Conservation (phyloP, 352 stramenopile species). For the Globisporangium iwayamae region DNA sequence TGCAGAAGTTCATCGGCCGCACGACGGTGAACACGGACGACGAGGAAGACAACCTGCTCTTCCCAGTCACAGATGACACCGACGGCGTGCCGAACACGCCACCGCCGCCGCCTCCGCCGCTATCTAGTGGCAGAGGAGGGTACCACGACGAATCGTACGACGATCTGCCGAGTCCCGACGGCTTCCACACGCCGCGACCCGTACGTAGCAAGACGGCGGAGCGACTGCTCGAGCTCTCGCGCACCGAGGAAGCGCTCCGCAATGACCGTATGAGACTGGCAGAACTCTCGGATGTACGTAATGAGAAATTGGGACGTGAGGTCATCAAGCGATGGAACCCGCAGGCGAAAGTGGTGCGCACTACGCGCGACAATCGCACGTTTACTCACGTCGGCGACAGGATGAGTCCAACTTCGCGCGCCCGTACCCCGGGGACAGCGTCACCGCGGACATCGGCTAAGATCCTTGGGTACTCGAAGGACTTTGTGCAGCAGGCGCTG, state of each 20-base stretch:
- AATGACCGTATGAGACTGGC: conserved; percentile 74
- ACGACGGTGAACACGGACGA: conserved; percentile 11
- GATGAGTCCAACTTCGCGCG: conserved; percentile 27
- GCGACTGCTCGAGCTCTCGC: conserved; percentile 45
- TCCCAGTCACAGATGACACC: conserved; percentile 10
- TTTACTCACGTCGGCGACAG: conserved; percentile 18
- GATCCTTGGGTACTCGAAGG: conserved; percentile 63
- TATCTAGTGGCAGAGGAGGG: conserved; percentile 1
- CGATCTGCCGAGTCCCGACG: conserved; percentile 15
- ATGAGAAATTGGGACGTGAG: conserved; percentile 34
- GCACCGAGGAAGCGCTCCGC: conserved; percentile 35
- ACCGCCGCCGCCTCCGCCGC: conserved; percentile 8
- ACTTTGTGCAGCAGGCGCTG: conserved; percentile 70
- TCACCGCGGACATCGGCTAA: conserved; percentile 47
- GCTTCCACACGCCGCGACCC: conserved; percentile 34
- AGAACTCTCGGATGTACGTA: conserved; percentile 71
- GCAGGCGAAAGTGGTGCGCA: conserved; percentile 26
- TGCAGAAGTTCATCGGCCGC: conserved; percentile 47
- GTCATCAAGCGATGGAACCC: conserved; percentile 46
- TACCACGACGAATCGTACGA: conserved; percentile 23
- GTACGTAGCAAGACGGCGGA: conserved; percentile 36
- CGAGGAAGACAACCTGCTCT: conserved; percentile 21
- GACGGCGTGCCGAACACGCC: conserved; percentile 21
- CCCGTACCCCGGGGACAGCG: conserved; percentile 25
- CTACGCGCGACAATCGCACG: conserved; percentile 19